Evolutionary conservation across 1,139 yeast genomes (phyloP), one percentile per base, ranked within the genome.

Genomic region (Wickerhamomyces sp.): DNA sequence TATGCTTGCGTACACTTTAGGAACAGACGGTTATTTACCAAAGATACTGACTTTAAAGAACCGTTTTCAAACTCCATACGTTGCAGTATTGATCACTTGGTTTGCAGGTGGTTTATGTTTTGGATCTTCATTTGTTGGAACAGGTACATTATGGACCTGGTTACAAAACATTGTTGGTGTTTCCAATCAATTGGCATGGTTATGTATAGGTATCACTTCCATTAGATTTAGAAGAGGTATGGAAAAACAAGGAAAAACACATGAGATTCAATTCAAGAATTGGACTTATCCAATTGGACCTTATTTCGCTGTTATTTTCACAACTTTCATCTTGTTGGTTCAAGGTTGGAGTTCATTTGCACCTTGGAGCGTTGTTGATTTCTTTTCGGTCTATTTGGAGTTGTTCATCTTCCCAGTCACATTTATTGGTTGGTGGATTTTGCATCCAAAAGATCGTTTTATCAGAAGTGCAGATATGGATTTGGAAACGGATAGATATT

Each of bases 261-360:
- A 53, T 32, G 52, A 54, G 38, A 31, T 56, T 15, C 37, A 39
- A 19, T 78, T 62, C 58, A 65, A 52, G 35, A 72, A 79, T 38
- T 66, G 72, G 61, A 69, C 78, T 8, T 76, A 75, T 47, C 85
- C 85, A 18, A 75, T 60, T 51, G 83, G 82, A n/a, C 76, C 24
- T 26, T 30, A 23, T 26, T 26, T 31, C 32, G 28, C 18, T 30
- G 34, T 35, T 19, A 16, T 32, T 22, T 66, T 70, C 40, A 66
- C 74, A 19, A 42, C 64, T 1, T 52, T 75, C 31, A 63, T 78
- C 35, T 63, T 75, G 31, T 54, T 78, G 10, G 73, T 80, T 18
- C 82, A 78, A 49, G 85, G 85, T 14, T 78, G 78, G 85, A 54
- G 74, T 5, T 57, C 78, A 2, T 73, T 78, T 41, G 62, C 72